A percentile compares a stretch with the other conserved stretches of the same genome.
Conservation (phyloP, 164 flowering plant genomes). For the Akebia trifoliata region DNA sequence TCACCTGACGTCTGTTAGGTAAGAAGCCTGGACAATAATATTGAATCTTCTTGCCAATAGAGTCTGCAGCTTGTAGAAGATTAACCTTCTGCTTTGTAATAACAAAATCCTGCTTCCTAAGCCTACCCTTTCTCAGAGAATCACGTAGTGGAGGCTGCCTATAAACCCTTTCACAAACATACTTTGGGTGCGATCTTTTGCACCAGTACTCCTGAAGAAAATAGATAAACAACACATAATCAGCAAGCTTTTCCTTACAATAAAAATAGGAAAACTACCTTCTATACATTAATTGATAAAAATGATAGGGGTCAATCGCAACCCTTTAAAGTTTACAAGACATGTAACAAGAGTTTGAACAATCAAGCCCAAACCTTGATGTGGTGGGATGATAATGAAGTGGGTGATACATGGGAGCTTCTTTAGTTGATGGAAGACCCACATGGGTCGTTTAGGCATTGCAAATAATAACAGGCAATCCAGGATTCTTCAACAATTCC, state of each 20-base stretch:
- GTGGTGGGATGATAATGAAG: too few species aligned
- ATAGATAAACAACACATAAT: neutral
- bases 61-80: slow-evolving; percentile 76
- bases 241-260: neutral
- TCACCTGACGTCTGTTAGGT: slow-evolving; percentile 91
- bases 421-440: too few species aligned
- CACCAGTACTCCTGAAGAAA: slow-evolving; percentile 92
- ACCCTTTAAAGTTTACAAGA: too few species aligned
- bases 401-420: too few species aligned
- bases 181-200: slow-evolving; percentile 86
- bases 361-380: too few species aligned
- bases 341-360: too few species aligned
- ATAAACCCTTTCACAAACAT: slow-evolving; percentile 90
- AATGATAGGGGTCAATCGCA: too few species aligned
- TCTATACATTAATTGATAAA: too few species aligned
- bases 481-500: too few species aligned
- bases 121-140: slow-evolving; percentile 61
- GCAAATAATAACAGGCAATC: too few species aligned
- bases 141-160: slow-evolving; percentile 87
- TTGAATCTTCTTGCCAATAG: slow-evolving; percentile 82
- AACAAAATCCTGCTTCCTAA: slow-evolving; percentile 63
- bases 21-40: slow-evolving; percentile 88
- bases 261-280: neutral
- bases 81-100: slow-evolving; percentile 66
- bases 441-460: too few species aligned